Conservation (phyloP, 192 early-diverging fungal genomes). For the Linnemannia hyalina region DNA sequence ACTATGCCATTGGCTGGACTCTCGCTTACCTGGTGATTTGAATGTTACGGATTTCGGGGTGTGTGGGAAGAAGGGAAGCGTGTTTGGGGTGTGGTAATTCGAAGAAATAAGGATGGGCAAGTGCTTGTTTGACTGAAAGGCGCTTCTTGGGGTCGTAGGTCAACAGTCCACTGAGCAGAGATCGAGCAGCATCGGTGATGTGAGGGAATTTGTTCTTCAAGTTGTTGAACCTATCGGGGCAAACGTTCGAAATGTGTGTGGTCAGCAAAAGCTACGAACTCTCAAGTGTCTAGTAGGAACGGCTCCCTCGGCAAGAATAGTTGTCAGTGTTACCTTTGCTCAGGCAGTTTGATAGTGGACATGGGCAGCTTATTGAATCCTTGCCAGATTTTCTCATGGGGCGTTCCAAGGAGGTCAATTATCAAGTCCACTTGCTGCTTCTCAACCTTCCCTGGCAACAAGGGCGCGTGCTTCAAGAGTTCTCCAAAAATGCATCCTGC, state of each 20-base stretch:
- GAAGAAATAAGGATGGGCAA: conserved; percentile 81
- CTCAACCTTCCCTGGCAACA: conserved; percentile 89
- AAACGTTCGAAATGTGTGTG: not conserved
- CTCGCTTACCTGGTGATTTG: conserved; percentile 28
- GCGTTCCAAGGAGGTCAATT: conserved; percentile 80
- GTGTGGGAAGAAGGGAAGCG: conserved; percentile 67
- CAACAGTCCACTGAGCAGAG: conserved; percentile 77
- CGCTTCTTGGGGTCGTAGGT: conserved; percentile 81
- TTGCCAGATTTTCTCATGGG: conserved; percentile 83
- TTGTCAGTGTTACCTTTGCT: conserved; percentile 57
- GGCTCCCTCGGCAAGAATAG: not conserved
- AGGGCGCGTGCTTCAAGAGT: conserved; percentile 76
- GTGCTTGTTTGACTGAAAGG: conserved; percentile 72
- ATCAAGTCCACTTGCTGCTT: conserved; percentile 81
- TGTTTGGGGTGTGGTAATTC: conserved; percentile 74
- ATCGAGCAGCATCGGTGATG: conserved; percentile 64
- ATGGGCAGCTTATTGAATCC: conserved; percentile 78
- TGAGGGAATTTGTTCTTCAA: conserved; percentile 68
- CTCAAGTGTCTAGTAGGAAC: not conserved
- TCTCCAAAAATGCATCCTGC: conserved; percentile 94
- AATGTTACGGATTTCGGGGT: conserved; percentile 68
- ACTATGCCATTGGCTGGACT: not conserved
- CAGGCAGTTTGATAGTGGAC: conserved; percentile 70
- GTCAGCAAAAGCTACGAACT: not conserved
- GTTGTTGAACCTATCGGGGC: conserved; percentile 66